Evolutionary conservation across 1,284 basidiomycete species (phyloP).

Genomic region (Puccinia sorghi): DNA sequence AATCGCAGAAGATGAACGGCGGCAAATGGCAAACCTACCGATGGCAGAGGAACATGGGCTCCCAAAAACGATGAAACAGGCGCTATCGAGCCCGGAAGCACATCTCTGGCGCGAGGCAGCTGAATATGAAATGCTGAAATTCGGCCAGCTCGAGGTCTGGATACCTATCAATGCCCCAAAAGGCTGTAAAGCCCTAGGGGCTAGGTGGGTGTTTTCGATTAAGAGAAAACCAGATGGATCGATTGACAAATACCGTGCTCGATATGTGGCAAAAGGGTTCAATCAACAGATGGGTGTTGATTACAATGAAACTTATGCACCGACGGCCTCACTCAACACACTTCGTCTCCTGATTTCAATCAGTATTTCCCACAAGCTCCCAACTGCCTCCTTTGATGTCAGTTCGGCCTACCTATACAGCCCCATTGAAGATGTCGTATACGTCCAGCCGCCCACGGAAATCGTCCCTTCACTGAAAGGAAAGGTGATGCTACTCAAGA

Average conservation of each 20-base stretch:
- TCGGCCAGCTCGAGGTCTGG: not conserved
- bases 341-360: not conserved
- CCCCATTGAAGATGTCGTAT: not conserved
- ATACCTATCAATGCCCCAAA: not conserved
- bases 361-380: not conserved
- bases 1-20: not conserved
- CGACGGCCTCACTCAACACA: not conserved
- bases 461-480: not conserved
- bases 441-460: not conserved
- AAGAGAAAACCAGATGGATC: no score
- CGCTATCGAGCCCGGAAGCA: not conserved
- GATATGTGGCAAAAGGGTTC: constrained; percentile 21
- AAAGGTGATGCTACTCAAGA: not conserved
- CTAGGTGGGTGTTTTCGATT: no score
- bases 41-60: not conserved
- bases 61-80: not conserved
- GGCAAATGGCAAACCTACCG: not conserved
- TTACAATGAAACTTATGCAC: constrained; percentile 8
- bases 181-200: not conserved
- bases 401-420: constrained; percentile 20
- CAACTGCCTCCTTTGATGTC: constrained; percentile 15
- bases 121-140: not conserved
- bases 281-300: not conserved
- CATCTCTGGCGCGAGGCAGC: not conserved
- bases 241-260: not conserved